These are phyloP conservation scores for Aspergillus neotritici DNA, from an alignment of 2,329 filamentous ascomycete genomes.

Conservation along the genomic window DNA sequence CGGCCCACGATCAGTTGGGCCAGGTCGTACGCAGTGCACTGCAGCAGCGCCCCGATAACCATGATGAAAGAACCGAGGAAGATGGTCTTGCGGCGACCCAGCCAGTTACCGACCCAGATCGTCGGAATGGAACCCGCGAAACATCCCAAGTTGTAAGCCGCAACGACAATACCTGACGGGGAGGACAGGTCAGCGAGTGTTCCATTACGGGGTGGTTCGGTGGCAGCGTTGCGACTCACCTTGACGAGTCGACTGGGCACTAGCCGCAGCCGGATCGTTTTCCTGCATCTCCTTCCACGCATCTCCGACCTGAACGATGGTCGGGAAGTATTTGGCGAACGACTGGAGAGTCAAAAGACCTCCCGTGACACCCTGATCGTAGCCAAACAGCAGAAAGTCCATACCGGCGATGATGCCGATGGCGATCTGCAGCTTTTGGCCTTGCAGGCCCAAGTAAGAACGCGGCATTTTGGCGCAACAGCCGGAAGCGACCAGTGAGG, in stretches of 20 bases:
- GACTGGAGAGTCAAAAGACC: slow-evolving; percentile 40
- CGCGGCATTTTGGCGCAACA: slow-evolving; percentile 17
- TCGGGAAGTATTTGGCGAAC: slow-evolving; percentile 39
- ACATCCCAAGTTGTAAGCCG: slow-evolving; percentile 46
- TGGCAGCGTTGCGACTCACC: slow-evolving; percentile 16
- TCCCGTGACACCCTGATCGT: slow-evolving; percentile 42
- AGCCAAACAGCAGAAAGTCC: slow-evolving; percentile 36
- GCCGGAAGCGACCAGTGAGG: no score
- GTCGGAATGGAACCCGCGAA: slow-evolving; percentile 47
- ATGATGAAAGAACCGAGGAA: slow-evolving; percentile 47
- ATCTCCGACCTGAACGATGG: slow-evolving; percentile 19
- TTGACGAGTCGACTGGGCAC: slow-evolving; percentile 32
- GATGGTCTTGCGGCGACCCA: slow-evolving; percentile 49
- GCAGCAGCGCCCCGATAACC: slow-evolving; percentile 46
- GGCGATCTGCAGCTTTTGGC: slow-evolving; percentile 38
- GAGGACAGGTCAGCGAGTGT: background rate
- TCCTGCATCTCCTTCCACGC: no score
- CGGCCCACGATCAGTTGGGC: slow-evolving; percentile 49
- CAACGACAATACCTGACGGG: slow-evolving; percentile 34
- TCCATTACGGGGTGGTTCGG: background rate
- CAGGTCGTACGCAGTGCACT: slow-evolving; percentile 44
- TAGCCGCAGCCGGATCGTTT: background rate
- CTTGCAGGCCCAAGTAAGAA: slow-evolving; percentile 37
- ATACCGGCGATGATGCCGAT: slow-evolving; percentile 42
- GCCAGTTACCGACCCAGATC: slow-evolving; percentile 48